phyloP scores from a whole-genome alignment of 495 filamentous ascomycete species.

The Astrothelium macrocarpum region DNA sequence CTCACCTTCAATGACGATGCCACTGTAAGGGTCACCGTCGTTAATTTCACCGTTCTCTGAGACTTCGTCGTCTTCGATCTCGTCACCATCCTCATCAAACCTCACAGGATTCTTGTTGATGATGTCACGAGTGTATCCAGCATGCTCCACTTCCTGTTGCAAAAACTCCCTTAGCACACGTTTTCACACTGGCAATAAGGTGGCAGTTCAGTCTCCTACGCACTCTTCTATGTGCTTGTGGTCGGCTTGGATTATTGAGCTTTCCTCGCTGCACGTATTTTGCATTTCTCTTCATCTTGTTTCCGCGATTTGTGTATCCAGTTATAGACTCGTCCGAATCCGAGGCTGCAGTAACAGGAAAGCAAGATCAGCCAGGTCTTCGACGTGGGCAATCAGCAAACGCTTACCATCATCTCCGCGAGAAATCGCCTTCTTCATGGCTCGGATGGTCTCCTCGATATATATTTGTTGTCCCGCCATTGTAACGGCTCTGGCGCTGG shows the following conservation, averaged over 20 bases:
- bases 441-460: slow-evolving; percentile 63
- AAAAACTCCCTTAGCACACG: slow-evolving; percentile 6
- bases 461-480: slow-evolving; percentile 66
- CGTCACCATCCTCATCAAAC: slow-evolving; percentile 79
- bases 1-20: slow-evolving; percentile 71
- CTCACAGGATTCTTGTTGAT: slow-evolving; percentile 63
- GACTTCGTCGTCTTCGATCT: slow-evolving; percentile 63
- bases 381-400: background rate
- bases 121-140: slow-evolving; percentile 74
- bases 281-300: slow-evolving; percentile 80
- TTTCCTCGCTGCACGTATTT: slow-evolving; percentile 69
- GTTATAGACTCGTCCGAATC: slow-evolving; percentile 79
- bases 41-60: slow-evolving; percentile 56
- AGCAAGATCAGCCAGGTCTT: slow-evolving; percentile 19
- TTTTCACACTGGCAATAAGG: background rate
- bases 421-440: slow-evolving; percentile 60
- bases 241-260: slow-evolving; percentile 57
- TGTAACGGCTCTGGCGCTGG: slow-evolving; percentile 22
- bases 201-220: slow-evolving; percentile 14
- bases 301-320: slow-evolving; percentile 75
- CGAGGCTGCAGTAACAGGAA: slow-evolving; percentile 46
- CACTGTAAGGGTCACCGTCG: slow-evolving; percentile 75
- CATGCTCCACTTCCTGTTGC: slow-evolving; percentile 67
- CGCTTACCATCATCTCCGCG: slow-evolving; percentile 28
- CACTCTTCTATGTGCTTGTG: slow-evolving; percentile 80